Conservation (phyloP, 176 grass and related monocot species). For the Triticum monococcum region DNA sequence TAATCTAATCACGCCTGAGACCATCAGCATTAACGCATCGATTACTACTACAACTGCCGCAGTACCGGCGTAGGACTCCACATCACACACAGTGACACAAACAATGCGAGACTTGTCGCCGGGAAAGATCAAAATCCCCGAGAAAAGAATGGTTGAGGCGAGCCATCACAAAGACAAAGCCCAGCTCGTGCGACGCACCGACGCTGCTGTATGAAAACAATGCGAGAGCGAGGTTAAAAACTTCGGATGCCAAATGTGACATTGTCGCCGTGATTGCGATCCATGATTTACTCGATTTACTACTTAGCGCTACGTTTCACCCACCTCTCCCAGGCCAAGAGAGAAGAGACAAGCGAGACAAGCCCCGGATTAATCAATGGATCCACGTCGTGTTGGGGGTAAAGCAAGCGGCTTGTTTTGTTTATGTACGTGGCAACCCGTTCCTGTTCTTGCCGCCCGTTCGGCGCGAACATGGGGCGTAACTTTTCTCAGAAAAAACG, state of each 20-base stretch:
- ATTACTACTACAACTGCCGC: not conserved
- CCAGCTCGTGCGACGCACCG: constrained; percentile 1
- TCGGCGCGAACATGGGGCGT: constrained; percentile 19
- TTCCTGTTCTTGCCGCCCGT: constrained; percentile 7
- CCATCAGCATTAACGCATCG: not conserved
- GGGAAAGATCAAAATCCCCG: not conserved
- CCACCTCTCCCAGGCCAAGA: not conserved
- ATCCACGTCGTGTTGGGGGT: not conserved
- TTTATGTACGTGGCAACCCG: constrained; percentile 34
- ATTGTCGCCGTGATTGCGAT: not conserved
- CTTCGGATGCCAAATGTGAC: not conserved
- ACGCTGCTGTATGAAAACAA: not conserved
- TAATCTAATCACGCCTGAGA: not conserved
- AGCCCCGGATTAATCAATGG: too few species aligned
- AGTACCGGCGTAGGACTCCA: not conserved
- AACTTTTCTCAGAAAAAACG: not conserved
- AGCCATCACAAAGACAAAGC: not conserved
- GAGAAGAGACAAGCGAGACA: not conserved
- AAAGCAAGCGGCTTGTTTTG: not conserved
- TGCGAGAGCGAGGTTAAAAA: not conserved
- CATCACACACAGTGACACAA: not conserved
- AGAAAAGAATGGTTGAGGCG: not conserved
- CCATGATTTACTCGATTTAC: not conserved
- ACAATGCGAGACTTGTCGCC: not conserved
- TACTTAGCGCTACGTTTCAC: not conserved